A percentile compares a stretch with the other conserved stretches of the same genome.
phyloP scores from a whole-genome alignment of 108 stramenopile species.

The Phaeodactylum tricornutum region DNA sequence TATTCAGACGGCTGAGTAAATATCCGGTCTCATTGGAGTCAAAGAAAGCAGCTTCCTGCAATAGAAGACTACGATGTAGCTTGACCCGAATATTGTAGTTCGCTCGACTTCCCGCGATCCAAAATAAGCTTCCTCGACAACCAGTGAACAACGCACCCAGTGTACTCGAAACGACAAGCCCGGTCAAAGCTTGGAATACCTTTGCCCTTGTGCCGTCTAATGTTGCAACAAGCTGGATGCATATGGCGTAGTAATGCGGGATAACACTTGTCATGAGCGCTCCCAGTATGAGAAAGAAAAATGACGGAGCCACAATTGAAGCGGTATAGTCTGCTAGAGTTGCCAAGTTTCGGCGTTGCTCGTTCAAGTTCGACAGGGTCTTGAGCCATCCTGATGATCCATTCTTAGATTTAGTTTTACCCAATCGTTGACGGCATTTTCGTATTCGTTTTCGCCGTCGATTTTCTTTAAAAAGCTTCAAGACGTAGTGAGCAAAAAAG shows the following conservation, averaged over 20 bases:
- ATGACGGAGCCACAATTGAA: slow-evolving; percentile 51
- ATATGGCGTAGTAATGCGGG: slow-evolving; percentile 61
- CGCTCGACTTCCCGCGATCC: slow-evolving; percentile 66
- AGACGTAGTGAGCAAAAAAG: too few species aligned
- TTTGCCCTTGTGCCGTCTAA: slow-evolving; percentile 22
- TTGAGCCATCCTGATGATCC: too few species aligned
- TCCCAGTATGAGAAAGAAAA: slow-evolving; percentile 55
- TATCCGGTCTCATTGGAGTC: slow-evolving; percentile 72
- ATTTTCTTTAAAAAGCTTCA: too few species aligned
- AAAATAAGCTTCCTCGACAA: slow-evolving; percentile 68
- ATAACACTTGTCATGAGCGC: slow-evolving; percentile 68
- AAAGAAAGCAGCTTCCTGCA: slow-evolving; percentile 86
- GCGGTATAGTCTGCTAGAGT: slow-evolving; percentile 69
- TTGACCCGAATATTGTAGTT: slow-evolving; percentile 77
- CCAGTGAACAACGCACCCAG: slow-evolving; percentile 73
- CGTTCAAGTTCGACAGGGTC: too few species aligned
- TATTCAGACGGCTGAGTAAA: slow-evolving; percentile 70
- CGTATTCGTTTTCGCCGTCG: too few species aligned
- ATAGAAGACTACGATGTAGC: slow-evolving; percentile 70
- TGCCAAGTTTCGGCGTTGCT: slow-evolving; percentile 58
- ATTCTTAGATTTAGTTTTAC: too few species aligned
- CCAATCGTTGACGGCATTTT: too few species aligned
- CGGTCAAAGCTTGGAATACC: slow-evolving; percentile 39
- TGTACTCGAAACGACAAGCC: slow-evolving; percentile 41
- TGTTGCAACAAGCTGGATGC: slow-evolving; percentile 62